phyloP scores from a whole-genome alignment of 208 protist species.

The Leishmania tarentolae region DNA sequence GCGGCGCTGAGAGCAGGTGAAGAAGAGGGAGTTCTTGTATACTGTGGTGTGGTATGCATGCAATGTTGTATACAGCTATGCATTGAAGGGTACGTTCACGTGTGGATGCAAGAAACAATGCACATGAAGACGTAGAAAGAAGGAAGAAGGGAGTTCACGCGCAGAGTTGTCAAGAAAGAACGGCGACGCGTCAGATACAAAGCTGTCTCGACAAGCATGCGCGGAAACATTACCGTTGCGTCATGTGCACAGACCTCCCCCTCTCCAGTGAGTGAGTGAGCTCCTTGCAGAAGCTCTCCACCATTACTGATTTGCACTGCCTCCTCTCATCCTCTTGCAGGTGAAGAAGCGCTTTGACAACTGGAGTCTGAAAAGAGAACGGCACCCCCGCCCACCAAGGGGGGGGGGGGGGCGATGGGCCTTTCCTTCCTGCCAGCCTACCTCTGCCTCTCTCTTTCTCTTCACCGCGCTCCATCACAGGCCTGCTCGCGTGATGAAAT shows the following conservation, averaged over 20 bases:
- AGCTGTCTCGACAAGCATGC: background rate
- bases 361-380: background rate
- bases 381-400: too few relatives aligned
- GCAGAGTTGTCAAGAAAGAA: background rate
- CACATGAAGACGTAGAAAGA: background rate
- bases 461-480: background rate
- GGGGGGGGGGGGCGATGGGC: background rate
- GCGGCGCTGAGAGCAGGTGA: background rate
- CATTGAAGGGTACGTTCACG: background rate
- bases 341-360: background rate
- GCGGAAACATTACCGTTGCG: background rate
- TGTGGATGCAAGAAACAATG: background rate
- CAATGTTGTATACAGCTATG: background rate
- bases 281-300: background rate
- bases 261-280: background rate
- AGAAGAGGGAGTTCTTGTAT: background rate
- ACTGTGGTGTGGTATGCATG: background rate
- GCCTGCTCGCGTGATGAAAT: background rate
- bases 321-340: background rate
- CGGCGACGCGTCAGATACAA: background rate
- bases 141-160: background rate
- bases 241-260: background rate
- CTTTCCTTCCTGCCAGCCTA: background rate
- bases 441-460: background rate
- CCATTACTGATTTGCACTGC: background rate